Conservation (phyloP, 225 moss, liverwort and hornwort species). For the Marchantia polymorpha region DNA sequence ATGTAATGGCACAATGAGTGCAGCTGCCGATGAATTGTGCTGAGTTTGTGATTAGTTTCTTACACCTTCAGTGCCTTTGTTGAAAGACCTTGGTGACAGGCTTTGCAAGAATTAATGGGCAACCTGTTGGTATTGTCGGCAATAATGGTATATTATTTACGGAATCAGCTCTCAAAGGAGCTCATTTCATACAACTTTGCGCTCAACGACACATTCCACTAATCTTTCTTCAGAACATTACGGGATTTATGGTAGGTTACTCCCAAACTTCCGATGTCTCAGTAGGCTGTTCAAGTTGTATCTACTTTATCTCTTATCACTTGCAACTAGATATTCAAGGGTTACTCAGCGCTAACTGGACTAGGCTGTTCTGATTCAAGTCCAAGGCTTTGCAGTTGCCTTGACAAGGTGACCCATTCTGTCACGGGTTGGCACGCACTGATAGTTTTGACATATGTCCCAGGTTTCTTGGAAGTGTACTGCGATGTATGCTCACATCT, state of each 20-base stretch:
- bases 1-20: no score
- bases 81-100: constrained; percentile 91
- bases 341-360: no score
- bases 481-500: no score
- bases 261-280: not conserved
- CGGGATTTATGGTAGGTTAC: constrained; percentile 84
- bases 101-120: constrained; percentile 87
- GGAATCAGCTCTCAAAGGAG: constrained; percentile 94
- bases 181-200: constrained; percentile 97
- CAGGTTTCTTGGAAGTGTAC: no score
- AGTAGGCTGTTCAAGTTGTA: not conserved
- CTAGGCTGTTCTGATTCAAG: no score
- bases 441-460: no score
- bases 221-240: constrained; percentile 92
- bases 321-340: no score
- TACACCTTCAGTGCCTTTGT: not conserved
- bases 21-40: not conserved
- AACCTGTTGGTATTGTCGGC: constrained; percentile 80
- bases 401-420: no score
- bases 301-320: no score
- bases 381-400: no score
- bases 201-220: constrained; percentile 96
- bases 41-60: not conserved
- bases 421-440: no score
- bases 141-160: constrained; percentile 97